These are phyloP conservation scores for Xylaria longipes DNA, from an alignment of 495 filamentous ascomycete species.

Conservation along the genomic window DNA sequence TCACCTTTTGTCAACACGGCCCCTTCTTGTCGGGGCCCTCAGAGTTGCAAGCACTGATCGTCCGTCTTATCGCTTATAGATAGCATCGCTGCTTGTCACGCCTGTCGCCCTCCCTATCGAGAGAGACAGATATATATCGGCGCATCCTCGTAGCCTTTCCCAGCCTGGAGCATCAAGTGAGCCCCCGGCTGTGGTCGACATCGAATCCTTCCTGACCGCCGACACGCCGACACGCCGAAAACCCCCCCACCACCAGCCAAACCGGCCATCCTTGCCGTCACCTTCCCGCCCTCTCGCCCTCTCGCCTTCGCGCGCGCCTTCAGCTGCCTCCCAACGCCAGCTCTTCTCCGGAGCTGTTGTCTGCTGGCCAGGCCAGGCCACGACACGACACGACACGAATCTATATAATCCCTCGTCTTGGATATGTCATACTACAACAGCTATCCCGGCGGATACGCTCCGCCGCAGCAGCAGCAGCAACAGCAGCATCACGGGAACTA, in stretches of 20 bases:
- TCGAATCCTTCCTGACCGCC: slow-evolving; percentile 11
- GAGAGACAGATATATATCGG: slow-evolving; percentile 22
- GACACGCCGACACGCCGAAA: slow-evolving; percentile 23
- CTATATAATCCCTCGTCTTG: neutral
- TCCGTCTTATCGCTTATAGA: slow-evolving; percentile 12
- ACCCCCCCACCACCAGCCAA: neutral
- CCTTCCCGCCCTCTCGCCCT: neutral
- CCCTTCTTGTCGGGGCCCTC: slow-evolving; percentile 6
- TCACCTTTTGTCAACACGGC: slow-evolving; percentile 1
- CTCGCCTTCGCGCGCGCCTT: neutral
- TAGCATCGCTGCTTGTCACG: slow-evolving; percentile 15
- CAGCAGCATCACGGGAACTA: slow-evolving; percentile 49
- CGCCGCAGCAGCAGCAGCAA: slow-evolving; percentile 48
- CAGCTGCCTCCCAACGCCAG: neutral
- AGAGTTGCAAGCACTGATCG: slow-evolving; percentile 6
- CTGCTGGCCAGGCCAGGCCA: neutral
- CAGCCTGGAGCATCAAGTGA: slow-evolving; percentile 14
- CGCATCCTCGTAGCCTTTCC: slow-evolving; percentile 24
- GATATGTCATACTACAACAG: slow-evolving; percentile 51
- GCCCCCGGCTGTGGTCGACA: slow-evolving; percentile 2
- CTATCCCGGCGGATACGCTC: slow-evolving; percentile 51
- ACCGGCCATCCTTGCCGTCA: neutral
- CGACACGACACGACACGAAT: neutral
- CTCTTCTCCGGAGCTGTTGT: slow-evolving; percentile 10
- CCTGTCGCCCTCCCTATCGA: slow-evolving; percentile 4